Evolutionary conservation across 306 rosid species (phyloP), one percentile per base, ranked within the genome.

Genomic region (Lupinus albus): DNA sequence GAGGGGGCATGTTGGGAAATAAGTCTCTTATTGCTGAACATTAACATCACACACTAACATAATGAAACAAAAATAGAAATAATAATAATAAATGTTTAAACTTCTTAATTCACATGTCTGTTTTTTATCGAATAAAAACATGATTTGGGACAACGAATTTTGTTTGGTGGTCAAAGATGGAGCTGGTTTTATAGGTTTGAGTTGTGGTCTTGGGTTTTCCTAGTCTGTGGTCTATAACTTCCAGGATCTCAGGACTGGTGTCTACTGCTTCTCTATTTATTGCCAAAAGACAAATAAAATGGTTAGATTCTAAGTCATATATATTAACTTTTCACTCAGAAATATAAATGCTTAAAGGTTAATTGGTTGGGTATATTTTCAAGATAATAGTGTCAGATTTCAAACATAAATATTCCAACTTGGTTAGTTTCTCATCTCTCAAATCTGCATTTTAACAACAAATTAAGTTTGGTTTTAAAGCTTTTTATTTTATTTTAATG

Each of bases 201-300:
- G 84, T 60, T 60, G 58, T 45, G 73, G 75, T 80, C 81, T 76
- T 30, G 61, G 80, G 80, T 52, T 60, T 71, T 71, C 60, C 71
- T 76, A 81, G 84, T 76, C 84, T 72, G 38, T 33, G 38, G 38
- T 33, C 38, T 33, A 33, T 33, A 52, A 71, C 64, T 78, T 71
- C 84, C 81, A 81, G 84, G 71, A 67, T 80, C 84, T 80, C 84
- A 68, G 84, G 84, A 76, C 84, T 67, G 72, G 67, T 80, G 78
- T 76, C 77, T 76, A 76, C 81, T 76, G 84, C 64, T 42, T 75
- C 74, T 36, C 65, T 68, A 76, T 80, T 80, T 80, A 76, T 78
- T 76, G 78, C 78, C 75, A 32, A 75, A 71, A 71, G 78, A 80
- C 80, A 75, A 65, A 75, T 54, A 49, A 70, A 64, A 61, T 39